Evolutionary conservation across 1,139 yeast genomes (phyloP), one percentile per base, ranked within the genome.

Genomic region (Nakaseomyces nivariensis): DNA sequence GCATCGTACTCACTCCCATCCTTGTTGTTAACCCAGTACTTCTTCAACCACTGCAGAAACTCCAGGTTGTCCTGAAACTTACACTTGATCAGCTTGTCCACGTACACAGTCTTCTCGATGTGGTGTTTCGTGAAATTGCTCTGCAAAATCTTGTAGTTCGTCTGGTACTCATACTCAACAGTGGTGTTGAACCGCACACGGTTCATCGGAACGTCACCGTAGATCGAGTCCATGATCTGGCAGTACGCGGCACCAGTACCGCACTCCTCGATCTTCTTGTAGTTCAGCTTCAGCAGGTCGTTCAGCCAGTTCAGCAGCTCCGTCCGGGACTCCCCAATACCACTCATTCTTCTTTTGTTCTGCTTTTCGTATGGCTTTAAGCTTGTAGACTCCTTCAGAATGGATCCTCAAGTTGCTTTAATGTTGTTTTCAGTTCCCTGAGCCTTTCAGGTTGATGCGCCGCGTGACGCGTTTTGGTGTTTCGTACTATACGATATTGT

Each of bases 211-310:
- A 90, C 75, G 56, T 87, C 96, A 26, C 85, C 82, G 60, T 76
- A 85, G 32, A 92, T 80, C 26, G 90, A 80, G 67, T 92, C 97
- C 73, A 90, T 76, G 47, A 92, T 76, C 67, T 90, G 97, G 67
- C 97, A 89, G 66, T 86, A 90, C 3, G 88, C 94, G 0, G 96
- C 96, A 3, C 99, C 99, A 3, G 85, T 81, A 22, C 99, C 99
- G 64, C 96, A 85, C 67, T 89, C 92, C 63, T 94, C 98, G 2
- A 92, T 85, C 61, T 85, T 88, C 48, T 81, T 74, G 59, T 85
- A 78, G 55, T 81, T 74, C 42, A 89, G 67, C 48, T 76, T 77
- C 43, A 88, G 73, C 5, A 86, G 77, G 47, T 76, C 72, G 63
- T 90, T 90, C 57, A 92, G 75, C 97, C 98, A 94, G 52, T 76